Conservation (phyloP, 2,329 filamentous ascomycete species). For the Alternaria ventricosa region DNA sequence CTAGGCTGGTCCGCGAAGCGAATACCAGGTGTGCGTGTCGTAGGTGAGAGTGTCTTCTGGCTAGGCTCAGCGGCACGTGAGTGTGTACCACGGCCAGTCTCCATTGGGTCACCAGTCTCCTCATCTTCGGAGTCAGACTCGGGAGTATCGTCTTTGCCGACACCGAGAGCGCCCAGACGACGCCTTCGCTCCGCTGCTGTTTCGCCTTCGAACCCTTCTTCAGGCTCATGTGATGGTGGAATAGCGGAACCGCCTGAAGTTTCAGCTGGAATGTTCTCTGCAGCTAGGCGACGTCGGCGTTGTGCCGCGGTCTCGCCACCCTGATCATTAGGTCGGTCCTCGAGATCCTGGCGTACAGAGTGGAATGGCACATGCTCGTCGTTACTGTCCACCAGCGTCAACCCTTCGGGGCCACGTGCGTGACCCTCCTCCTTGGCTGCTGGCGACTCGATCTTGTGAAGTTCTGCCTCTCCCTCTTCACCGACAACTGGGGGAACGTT, state of each 20-base stretch:
- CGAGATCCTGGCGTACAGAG: conserved; percentile 49
- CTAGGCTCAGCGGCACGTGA: conserved; percentile 9
- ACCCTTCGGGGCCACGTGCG: conserved; percentile 45
- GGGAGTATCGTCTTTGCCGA: conserved; percentile 45
- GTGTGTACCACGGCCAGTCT: conserved; percentile 44
- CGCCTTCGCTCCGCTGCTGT: conserved; percentile 77
- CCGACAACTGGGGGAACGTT: conserved; percentile 42
- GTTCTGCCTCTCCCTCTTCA: conserved; percentile 42
- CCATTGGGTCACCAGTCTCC: conserved; percentile 43
- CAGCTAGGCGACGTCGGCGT: conserved; percentile 51
- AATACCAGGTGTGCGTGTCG: conserved; percentile 59
- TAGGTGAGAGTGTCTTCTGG: conserved; percentile 16
- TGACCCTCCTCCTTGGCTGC: conserved; percentile 32
- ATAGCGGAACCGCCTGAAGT: conserved; percentile 20
- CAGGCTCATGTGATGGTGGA: conserved; percentile 25
- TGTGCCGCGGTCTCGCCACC: conserved; percentile 49
- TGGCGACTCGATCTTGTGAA: conserved; percentile 40
- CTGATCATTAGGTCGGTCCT: conserved; percentile 29
- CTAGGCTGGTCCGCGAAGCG: conserved; percentile 63
- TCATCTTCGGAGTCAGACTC: conserved; percentile 44
- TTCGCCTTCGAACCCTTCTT: conserved; percentile 57
- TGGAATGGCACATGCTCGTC: conserved; percentile 57
- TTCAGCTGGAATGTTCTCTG: conserved; percentile 17
- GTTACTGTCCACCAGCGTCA: conserved; percentile 55
- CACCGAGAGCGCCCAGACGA: conserved; percentile 75